phyloP scores from a whole-genome alignment of 2,329 filamentous ascomycete species.

The Xylariaceae sp. region DNA sequence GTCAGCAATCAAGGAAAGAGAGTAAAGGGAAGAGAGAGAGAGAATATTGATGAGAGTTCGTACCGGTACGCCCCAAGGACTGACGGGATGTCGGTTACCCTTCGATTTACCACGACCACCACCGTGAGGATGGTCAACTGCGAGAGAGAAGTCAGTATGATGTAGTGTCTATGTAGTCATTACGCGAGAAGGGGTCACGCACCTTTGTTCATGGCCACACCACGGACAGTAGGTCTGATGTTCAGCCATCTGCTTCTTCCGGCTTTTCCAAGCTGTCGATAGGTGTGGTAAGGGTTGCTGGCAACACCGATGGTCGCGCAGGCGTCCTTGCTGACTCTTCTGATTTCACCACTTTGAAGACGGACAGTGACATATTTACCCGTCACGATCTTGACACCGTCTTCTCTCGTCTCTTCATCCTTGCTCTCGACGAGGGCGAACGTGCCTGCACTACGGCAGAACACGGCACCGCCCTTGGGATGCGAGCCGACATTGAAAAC shows the following conservation, averaged over 20 bases:
- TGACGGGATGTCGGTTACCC: conserved; percentile 92
- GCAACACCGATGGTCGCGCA: conserved; percentile 92
- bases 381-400: conserved; percentile 58
- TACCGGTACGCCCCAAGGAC: conserved; percentile 94
- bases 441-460: conserved; percentile 92
- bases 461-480: conserved; percentile 71
- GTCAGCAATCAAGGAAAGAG: conserved; percentile 27
- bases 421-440: conserved; percentile 86
- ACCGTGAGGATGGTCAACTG: conserved; percentile 93
- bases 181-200: conserved; percentile 29
- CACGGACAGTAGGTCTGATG: conserved; percentile 90
- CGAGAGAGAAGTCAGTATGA: conserved; percentile 11
- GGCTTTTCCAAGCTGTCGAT: conserved; percentile 88
- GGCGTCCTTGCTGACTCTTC: conserved; percentile 84
- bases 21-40: conserved; percentile 2
- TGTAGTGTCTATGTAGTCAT: background rate
- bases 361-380: conserved; percentile 78
- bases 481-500: conserved; percentile 85
- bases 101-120: conserved; percentile 99
- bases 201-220: conserved; percentile 98
- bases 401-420: conserved; percentile 66
- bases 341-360: conserved; percentile 87
- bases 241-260: conserved; percentile 91
- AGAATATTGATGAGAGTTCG: conserved; percentile 37
- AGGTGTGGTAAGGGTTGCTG: conserved; percentile 90